These are phyloP conservation scores for Lactarius trivialis DNA, from an alignment of 768 basidiomycete genomes.

Conservation along the genomic window DNA sequence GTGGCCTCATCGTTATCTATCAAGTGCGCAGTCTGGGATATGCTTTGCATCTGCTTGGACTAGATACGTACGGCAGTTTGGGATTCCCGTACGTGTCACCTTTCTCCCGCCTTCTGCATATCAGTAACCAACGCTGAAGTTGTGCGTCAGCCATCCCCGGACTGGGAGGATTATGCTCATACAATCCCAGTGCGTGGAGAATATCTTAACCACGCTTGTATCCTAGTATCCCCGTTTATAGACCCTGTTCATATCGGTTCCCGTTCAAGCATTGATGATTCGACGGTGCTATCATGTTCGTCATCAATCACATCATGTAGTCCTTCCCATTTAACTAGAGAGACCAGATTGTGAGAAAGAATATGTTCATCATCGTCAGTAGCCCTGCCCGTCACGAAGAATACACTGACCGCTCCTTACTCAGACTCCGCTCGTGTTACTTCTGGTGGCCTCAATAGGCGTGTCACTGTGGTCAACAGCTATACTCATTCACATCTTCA, in stretches of 20 bases:
- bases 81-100: not conserved
- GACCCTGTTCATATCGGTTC: constrained; percentile 1
- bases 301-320: not conserved
- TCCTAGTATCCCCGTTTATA: not conserved
- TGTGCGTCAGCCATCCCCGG: not conserved
- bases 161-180: not conserved
- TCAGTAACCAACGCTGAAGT: not conserved
- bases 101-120: not conserved
- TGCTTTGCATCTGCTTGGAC: not conserved
- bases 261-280: constrained; percentile 12
- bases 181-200: not conserved
- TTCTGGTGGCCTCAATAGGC: not conserved
- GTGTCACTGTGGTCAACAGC: not conserved
- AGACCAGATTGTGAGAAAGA: constrained; percentile 1
- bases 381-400: not conserved
- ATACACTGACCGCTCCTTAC: not conserved
- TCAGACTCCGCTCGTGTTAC: constrained; percentile 3
- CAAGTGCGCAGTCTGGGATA: constrained; percentile 11
- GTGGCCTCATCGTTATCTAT: not conserved
- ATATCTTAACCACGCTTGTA: not conserved
- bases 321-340: not conserved
- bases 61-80: not conserved
- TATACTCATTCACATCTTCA: not conserved
- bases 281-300: constrained; percentile 15
- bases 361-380: constrained; percentile 5